Percentiles rank a stretch among this genome's conserved stretches.
phyloP scores from a whole-genome alignment of 192 early-diverging fungal genomes.

The Mortierella antarctica region DNA sequence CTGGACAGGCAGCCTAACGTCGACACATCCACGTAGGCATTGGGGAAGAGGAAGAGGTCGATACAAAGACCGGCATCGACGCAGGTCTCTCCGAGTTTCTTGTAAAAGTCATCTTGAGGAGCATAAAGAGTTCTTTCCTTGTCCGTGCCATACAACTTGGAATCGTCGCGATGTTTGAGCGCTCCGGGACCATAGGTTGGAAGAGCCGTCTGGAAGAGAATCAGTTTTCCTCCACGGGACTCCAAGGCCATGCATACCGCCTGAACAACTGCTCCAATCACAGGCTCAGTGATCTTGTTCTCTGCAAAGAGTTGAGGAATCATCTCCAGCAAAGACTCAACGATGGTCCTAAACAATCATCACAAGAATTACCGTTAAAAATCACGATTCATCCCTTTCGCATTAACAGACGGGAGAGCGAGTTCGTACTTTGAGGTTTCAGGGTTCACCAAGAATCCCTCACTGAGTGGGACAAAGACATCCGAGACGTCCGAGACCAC shows the following conservation, averaged over 20 bases:
- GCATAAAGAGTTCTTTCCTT: constrained; percentile 89
- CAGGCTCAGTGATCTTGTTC: constrained; percentile 79
- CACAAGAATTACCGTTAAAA: too few relatives aligned
- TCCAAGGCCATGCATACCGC: constrained; percentile 81
- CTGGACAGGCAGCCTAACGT: constrained; percentile 81
- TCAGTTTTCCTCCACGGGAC: constrained; percentile 85
- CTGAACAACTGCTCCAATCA: constrained; percentile 84
- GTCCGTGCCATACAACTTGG: constrained; percentile 90
- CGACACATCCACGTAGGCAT: constrained; percentile 90
- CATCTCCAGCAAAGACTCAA: constrained; percentile 83
- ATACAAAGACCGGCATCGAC: constrained; percentile 85
- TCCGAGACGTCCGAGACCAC: constrained; percentile 92
- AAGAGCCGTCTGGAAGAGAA: constrained; percentile 89
- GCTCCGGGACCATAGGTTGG: constrained; percentile 90
- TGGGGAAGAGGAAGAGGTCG: constrained; percentile 93
- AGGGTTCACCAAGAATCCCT: constrained; percentile 93
- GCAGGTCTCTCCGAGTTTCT: constrained; percentile 83
- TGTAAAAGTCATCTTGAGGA: constrained; percentile 91
- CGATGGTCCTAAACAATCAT: constrained; percentile 63
- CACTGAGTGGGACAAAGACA: constrained; percentile 93
- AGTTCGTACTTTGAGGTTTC: constrained; percentile 70
- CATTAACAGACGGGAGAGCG: background rate
- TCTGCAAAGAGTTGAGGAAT: constrained; percentile 87
- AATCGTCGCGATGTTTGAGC: constrained; percentile 88
- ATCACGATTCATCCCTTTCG: too few relatives aligned